Evolutionary conservation across 2,329 filamentous ascomycete species (phyloP), one percentile per base, ranked within the genome.

Genomic region (Fusarium caatingaense): DNA sequence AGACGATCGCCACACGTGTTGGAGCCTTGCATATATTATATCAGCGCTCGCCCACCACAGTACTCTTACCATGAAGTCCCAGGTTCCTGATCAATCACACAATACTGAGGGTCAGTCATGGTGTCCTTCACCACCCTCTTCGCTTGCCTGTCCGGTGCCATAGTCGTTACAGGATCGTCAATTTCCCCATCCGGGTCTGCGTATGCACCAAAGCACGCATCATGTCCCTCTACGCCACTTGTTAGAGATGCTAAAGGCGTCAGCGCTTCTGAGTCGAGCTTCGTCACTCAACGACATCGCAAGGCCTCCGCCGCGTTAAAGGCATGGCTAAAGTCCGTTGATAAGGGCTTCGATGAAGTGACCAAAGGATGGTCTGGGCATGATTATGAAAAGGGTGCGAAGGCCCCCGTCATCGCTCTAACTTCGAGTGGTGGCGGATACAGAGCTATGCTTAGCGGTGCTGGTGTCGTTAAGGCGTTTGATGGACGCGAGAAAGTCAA

Each of bases 371-470:
- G 58, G 53, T 4, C 23, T 28, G 16, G 15, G 2, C 10, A 54
- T 9, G 3, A 10, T n/a, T 23, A 20, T 2, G 21, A 16, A 45
- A 37, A 59, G 2, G 18, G n/a, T 16, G 6, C 3, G 0, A 44
- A n/a, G 23, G 53, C 45, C 5, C 58, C 53, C 5, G 45, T 61
- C 7, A 18, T 61, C 25, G 58, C 58, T 40, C 58, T 61, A 2
- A 61, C 58, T 10, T 61, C 58, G 0, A 61, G 58, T 25, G 58
- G 58, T 13, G 58, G 53, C 3, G 58, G 58, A 21, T 61, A 61
- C 16, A 58, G 58, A 15, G 58, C 58, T 2, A 61, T 61, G 58
- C 58, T 61, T 1, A 61, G 58, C 10, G 58, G 58, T 8, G 58
- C 58, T 8, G 58, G 58, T 30, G 58, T 61, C 12, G 6, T 61